These are phyloP conservation scores for Colletotrichum sp. DNA, from an alignment of 2,329 filamentous ascomycete genomes.

Conservation along the genomic window DNA sequence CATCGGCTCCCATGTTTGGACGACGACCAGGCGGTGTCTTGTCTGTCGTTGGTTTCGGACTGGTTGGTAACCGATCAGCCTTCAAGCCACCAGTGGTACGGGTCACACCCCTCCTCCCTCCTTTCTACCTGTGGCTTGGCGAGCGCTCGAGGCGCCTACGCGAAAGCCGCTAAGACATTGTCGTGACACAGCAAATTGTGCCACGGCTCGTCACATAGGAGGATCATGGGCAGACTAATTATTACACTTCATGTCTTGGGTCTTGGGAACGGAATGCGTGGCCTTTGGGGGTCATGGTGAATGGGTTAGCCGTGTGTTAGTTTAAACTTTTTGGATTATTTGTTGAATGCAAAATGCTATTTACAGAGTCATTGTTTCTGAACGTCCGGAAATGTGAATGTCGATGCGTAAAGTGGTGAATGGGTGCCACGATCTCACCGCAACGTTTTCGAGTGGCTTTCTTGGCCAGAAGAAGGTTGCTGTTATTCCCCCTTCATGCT, in stretches of 20 bases:
- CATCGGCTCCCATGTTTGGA: background rate
- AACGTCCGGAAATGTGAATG: background rate
- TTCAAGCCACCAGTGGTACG: constrained; percentile 4
- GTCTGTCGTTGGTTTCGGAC: constrained; percentile 8
- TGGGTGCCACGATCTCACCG: background rate
- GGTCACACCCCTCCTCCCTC: background rate
- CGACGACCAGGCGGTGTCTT: background rate
- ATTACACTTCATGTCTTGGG: background rate
- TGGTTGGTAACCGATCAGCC: background rate
- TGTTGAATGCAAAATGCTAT: background rate
- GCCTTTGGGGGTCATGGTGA: background rate
- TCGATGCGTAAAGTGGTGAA: background rate
- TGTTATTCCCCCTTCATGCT: background rate
- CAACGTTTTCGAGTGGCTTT: background rate
- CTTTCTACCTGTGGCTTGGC: constrained; percentile 1
- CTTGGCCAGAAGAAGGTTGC: background rate
- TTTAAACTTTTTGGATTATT: background rate
- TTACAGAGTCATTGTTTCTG: background rate
- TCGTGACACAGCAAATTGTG: background rate
- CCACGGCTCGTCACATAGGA: background rate
- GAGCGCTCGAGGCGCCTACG: constrained; percentile 7
- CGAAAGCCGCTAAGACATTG: constrained; percentile 3
- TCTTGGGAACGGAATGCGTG: background rate
- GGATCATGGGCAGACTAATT: background rate
- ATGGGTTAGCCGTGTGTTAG: background rate